phyloP scores from a whole-genome alignment of 305 asterid species.

The Fraxinus dipetala region DNA sequence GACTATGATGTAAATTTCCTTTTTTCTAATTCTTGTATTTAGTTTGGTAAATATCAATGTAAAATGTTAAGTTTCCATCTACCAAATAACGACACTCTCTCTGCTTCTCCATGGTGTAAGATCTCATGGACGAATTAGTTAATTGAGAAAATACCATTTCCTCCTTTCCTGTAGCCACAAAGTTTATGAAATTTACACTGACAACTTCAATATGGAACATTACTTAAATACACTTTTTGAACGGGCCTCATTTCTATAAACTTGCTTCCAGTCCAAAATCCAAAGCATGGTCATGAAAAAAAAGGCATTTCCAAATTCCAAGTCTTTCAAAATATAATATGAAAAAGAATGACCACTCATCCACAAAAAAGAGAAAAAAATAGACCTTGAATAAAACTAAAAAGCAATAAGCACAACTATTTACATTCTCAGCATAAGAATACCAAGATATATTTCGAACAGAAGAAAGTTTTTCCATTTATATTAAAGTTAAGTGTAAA shows the following conservation, averaged over 20 bases:
- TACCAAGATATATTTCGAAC: not conserved
- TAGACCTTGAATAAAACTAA: not conserved
- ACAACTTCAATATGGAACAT: not conserved
- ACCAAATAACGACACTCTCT: not conserved
- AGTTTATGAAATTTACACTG: not conserved
- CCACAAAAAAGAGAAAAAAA: not conserved
- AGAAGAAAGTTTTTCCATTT: not conserved
- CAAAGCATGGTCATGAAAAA: not conserved
- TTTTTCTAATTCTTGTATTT: no score
- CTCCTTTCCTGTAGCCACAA: not conserved
- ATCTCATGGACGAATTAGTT: not conserved
- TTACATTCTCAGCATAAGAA: not conserved
- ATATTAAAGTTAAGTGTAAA: slow-evolving; percentile 20
- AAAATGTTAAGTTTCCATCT: no score
- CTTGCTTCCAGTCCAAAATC: not conserved
- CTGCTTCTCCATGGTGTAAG: not conserved
- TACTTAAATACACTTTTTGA: not conserved
- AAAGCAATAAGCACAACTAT: not conserved
- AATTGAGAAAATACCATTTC: not conserved
- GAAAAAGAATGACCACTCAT: not conserved
- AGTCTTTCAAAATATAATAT: not conserved
- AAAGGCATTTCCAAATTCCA: not conserved
- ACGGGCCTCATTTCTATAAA: not conserved
- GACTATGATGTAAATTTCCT: no score
- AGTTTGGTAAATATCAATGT: no score